Conservation (phyloP, 2,329 filamentous ascomycete species). For the Fusarium sublunatum region DNA sequence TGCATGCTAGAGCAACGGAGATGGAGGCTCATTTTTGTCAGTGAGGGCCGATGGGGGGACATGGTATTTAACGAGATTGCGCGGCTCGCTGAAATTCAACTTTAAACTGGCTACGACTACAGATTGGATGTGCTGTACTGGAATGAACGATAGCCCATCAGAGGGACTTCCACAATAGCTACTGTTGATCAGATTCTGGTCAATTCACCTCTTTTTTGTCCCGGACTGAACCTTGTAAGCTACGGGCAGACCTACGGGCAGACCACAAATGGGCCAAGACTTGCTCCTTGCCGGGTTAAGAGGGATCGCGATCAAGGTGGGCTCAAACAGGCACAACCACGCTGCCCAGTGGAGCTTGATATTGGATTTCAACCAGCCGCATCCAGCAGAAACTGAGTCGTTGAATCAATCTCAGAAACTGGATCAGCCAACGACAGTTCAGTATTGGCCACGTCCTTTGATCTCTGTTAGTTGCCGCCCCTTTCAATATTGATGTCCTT, state of each 20-base stretch:
- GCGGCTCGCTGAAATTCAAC: not conserved
- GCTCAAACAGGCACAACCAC: conserved; percentile 28
- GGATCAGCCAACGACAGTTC: conserved; percentile 1
- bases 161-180: not conserved
- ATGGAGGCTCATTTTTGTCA: conserved; percentile 8
- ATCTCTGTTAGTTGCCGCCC: not conserved
- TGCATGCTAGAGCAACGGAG: conserved; percentile 1
- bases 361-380: conserved; percentile 34
- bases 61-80: not conserved
- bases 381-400: conserved; percentile 22
- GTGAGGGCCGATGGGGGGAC: not conserved
- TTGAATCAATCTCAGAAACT: conserved; percentile 5
- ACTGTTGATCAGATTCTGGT: conserved; percentile 2
- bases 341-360: conserved; percentile 32
- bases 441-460: not conserved
- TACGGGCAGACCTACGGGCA: not conserved
- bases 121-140: not conserved
- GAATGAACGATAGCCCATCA: not conserved
- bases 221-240: conserved; percentile 19
- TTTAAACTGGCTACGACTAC: not conserved
- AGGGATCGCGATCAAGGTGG: conserved; percentile 36
- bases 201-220: conserved; percentile 4
- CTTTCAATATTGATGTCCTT: not conserved
- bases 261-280: conserved; percentile 27
- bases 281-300: conserved; percentile 21